Evolutionary conservation across 1,139 yeast species (phyloP), one percentile per base, ranked within the genome.

Genomic region (Debaryomyces sp.): DNA sequence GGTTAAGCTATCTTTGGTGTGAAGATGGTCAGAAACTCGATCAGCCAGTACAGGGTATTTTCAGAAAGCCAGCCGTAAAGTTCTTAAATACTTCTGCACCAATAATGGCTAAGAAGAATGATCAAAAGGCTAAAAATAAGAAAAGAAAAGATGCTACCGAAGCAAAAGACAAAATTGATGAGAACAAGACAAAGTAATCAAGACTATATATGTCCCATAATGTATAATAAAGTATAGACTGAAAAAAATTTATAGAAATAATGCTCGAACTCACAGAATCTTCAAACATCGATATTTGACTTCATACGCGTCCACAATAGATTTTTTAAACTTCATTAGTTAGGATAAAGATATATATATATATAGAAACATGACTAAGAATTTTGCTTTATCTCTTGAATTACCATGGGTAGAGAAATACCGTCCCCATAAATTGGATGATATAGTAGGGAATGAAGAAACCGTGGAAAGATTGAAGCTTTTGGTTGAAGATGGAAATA

Each of bases 401-500:
- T 69, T 76, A 36, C 81, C 81, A 6, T 76, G 97, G 99, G 98
- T 94, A 15, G 99, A 94, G 61, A 94, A 94, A 63, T 94, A 94
- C 65, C 83, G 99, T 52, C 99, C 99, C 0, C 77, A 80, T 43
- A 68, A 74, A 33, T 74, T 94, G 32, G 82, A 82, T 41, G 98
- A 94, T 61, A 87, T 95, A 21, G 98, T 94, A 6, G 99, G 99
- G 9, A 95, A 94, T 60, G 86, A 81, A 51, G 98, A 92, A 54
- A 94, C 98, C 1, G 80, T 94, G 5, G 94, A 87, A 54, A 77
- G 98, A 43, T 77, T 94, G 50, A 83, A 87, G 58, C 81, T 89
- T 54, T 92, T 94, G 48, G 97, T 96, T 5, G 71, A 80, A 46
- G 97, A 92, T 63, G 99, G 99, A 30, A 94, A 94, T 67, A 87